A percentile compares a stretch with the other conserved stretches of the same genome.
These are phyloP conservation scores for Apostasia shenzhenica DNA, from an alignment of 106 monocot species.

Conservation along the genomic window DNA sequence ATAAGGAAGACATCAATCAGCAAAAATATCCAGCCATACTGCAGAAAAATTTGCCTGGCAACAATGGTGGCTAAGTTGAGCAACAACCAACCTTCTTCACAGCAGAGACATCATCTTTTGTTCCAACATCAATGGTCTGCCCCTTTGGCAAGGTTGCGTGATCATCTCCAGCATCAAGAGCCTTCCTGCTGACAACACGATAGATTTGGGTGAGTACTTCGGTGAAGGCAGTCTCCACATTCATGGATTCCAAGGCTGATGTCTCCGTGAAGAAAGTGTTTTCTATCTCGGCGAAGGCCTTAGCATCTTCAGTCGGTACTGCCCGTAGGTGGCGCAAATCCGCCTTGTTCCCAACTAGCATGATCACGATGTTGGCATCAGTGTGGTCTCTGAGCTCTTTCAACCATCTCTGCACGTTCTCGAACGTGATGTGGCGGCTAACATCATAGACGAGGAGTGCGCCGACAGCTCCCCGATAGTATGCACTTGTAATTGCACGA, in stretches of 20 bases:
- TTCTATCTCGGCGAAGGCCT: constrained; percentile 12
- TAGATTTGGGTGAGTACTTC: constrained; percentile 13
- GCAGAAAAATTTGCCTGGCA: too few species aligned
- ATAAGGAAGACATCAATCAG: too few species aligned
- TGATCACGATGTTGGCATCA: constrained; percentile 18
- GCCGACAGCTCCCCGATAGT: constrained; percentile 17
- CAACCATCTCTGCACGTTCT: constrained; percentile 13
- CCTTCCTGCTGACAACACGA: constrained; percentile 14
- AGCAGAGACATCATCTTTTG: constrained; percentile 16
- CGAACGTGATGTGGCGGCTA: constrained; percentile 15
- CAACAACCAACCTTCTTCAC: constrained; percentile 18
- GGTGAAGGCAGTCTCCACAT: constrained; percentile 15
- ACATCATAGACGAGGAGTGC: constrained; percentile 16
- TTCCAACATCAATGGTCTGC: constrained; percentile 12
- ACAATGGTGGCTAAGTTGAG: not conserved
- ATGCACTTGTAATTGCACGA: constrained; percentile 20
- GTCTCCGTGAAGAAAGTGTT: constrained; percentile 21
- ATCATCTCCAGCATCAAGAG: constrained; percentile 5
- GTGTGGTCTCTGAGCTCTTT: constrained; percentile 18
- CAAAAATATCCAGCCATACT: too few species aligned
- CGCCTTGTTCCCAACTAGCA: constrained; percentile 21
- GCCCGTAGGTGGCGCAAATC: constrained; percentile 15
- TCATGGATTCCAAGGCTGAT: constrained; percentile 18
- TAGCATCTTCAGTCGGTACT: constrained; percentile 7
- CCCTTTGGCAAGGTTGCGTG: constrained; percentile 8